Evolutionary conservation across 2,329 filamentous ascomycete genomes (phyloP).

Genomic region (Fusarium sororula): DNA sequence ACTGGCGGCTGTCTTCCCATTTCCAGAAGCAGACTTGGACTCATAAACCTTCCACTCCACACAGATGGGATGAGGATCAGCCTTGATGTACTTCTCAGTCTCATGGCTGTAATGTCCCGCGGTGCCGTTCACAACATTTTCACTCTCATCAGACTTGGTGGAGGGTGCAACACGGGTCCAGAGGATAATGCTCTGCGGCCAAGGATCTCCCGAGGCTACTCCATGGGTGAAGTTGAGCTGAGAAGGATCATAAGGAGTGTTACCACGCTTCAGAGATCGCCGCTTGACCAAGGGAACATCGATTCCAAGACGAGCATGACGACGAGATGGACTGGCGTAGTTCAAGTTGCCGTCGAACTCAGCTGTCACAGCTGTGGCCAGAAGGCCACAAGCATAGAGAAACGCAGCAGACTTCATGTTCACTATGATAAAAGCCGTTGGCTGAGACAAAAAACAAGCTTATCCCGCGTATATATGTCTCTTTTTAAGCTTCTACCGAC

Average conservation of each 20-base stretch:
- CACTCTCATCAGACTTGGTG: constrained; percentile 55
- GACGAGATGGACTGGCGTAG: constrained; percentile 72
- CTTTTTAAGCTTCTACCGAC: constrained; percentile 5
- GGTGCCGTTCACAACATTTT: constrained; percentile 47
- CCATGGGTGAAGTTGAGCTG: constrained; percentile 72
- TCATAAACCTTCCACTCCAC: constrained; percentile 68
- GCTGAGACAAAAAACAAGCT: neutral
- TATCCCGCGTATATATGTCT: neutral
- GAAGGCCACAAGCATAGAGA: constrained; percentile 5
- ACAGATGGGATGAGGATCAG: constrained; percentile 65
- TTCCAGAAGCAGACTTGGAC: constrained; percentile 51
- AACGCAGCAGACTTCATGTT: constrained; percentile 6
- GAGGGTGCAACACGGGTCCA: constrained; percentile 60
- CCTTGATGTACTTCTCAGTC: constrained; percentile 53
- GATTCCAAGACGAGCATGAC: constrained; percentile 71
- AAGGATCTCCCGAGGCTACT: constrained; percentile 60
- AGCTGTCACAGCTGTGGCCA: constrained; percentile 7
- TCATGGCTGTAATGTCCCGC: constrained; percentile 58
- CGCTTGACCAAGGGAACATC: constrained; percentile 58
- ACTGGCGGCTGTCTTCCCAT: constrained; percentile 55
- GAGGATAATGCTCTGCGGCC: constrained; percentile 66
- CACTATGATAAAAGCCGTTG: neutral
- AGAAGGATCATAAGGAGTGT: neutral
- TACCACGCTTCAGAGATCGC: constrained; percentile 22
- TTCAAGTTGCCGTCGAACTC: constrained; percentile 64